phyloP scores from a whole-genome alignment of 1,284 basidiomycete genomes.

The Coniferiporia weirii region DNA sequence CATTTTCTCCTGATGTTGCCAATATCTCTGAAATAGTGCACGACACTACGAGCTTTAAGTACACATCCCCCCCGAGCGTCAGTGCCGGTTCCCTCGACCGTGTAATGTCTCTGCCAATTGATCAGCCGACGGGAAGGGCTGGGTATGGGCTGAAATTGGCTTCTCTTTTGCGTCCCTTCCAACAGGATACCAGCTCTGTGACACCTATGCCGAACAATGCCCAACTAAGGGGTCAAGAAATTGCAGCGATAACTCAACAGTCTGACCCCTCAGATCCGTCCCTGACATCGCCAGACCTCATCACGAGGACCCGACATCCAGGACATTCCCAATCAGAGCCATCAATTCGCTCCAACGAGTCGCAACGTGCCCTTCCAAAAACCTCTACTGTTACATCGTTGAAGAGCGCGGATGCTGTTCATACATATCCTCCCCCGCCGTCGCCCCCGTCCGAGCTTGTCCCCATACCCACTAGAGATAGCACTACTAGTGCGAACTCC shows the following conservation, averaged over 20 bases:
- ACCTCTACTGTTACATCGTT: neutral
- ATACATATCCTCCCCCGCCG: slow-evolving; percentile 77
- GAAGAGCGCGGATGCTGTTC: slow-evolving; percentile 27
- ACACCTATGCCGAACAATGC: slow-evolving; percentile 1
- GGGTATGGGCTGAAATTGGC: slow-evolving; percentile 12
- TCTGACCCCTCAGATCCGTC: neutral
- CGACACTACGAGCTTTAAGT: slow-evolving; percentile 13
- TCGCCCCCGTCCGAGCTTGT: slow-evolving; percentile 39
- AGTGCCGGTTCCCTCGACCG: slow-evolving; percentile 1
- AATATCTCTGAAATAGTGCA: slow-evolving; percentile 13
- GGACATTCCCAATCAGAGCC: neutral
- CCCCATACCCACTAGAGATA: slow-evolving; percentile 28
- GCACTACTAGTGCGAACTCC: slow-evolving; percentile 32
- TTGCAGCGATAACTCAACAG: neutral
- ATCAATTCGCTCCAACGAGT: neutral
- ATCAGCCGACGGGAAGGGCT: neutral
- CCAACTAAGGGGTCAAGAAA: neutral
- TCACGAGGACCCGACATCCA: neutral
- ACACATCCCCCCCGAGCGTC: neutral
- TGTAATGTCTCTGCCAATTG: neutral
- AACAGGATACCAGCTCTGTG: slow-evolving; percentile 2
- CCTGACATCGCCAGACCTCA: neutral
- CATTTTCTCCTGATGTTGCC: neutral
- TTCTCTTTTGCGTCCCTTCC: slow-evolving; percentile 15
- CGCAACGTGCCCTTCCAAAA: neutral